Evolutionary conservation across 345 rosid species (phyloP).

Genomic region (Eucalyptus tenuipes): DNA sequence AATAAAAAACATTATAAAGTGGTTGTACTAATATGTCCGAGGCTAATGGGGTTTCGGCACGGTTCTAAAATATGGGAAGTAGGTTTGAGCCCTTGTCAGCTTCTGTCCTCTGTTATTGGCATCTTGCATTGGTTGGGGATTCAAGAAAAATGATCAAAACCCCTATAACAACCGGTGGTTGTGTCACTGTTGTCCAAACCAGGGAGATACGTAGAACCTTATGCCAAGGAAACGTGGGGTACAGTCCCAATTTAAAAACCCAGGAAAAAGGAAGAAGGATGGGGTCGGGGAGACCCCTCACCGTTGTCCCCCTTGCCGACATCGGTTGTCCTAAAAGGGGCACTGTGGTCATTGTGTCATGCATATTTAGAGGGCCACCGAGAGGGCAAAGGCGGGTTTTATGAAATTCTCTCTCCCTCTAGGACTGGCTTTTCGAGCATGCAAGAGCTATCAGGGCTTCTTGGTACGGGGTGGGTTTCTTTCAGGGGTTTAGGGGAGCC

Average conservation of each 20-base stretch:
- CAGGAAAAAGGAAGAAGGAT: background rate
- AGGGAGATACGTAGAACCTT: background rate
- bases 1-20: background rate
- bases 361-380: background rate
- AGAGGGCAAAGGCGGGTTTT: background rate
- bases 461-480: background rate
- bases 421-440: background rate
- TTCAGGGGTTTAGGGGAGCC: background rate
- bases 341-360: background rate
- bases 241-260: background rate
- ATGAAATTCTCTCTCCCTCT: background rate
- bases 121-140: background rate
- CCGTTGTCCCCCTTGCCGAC: background rate
- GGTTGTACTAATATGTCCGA: background rate
- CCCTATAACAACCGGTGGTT: constrained; percentile 11
- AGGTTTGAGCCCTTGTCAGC: constrained; percentile 4
- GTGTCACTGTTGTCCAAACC: background rate
- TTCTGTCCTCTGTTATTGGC: constrained; percentile 2
- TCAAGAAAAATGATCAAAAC: background rate
- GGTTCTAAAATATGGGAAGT: background rate
- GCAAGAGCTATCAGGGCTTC: background rate
- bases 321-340: background rate
- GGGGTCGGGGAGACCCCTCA: background rate
- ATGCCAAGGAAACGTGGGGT: background rate
- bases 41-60: background rate